Percentiles rank a stretch among this genome's conserved stretches.
Evolutionary conservation across 2,329 filamentous ascomycete species (phyloP).

Genomic region (Mycogone perniciosa): DNA sequence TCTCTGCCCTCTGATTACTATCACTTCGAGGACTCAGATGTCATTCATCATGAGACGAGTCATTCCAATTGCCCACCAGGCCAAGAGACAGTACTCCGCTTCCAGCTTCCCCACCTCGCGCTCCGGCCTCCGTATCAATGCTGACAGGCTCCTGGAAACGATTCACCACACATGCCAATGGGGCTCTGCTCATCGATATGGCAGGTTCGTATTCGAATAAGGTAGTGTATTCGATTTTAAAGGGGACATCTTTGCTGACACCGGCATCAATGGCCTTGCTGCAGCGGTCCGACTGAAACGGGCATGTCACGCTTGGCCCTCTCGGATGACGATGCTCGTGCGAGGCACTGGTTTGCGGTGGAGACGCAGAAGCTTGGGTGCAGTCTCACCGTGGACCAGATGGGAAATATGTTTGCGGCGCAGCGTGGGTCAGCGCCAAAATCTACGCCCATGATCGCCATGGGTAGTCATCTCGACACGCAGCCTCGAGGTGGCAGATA

Average conservation of each 20-base stretch:
- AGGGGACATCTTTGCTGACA: background rate
- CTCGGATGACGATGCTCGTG: constrained; percentile 67
- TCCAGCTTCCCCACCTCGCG: background rate
- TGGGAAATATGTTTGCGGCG: constrained; percentile 76
- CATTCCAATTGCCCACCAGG: background rate
- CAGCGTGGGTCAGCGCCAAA: constrained; percentile 53
- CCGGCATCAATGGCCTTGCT: background rate
- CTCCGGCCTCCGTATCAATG: constrained; percentile 22
- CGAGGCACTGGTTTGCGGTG: constrained; percentile 70
- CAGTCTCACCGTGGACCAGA: constrained; percentile 61
- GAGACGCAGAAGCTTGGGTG: constrained; percentile 61
- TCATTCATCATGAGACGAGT: background rate
- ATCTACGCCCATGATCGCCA: constrained; percentile 56
- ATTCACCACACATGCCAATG: constrained; percentile 30
- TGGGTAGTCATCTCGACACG: constrained; percentile 64
- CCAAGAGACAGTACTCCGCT: constrained; percentile 6
- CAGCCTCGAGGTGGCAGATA: constrained; percentile 61
- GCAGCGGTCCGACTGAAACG: constrained; percentile 44
- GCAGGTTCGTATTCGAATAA: constrained; percentile 19
- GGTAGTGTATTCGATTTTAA: background rate
- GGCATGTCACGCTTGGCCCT: constrained; percentile 74
- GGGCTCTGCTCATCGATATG: constrained; percentile 24
- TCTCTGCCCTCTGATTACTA: too few species aligned
- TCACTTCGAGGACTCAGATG: background rate
- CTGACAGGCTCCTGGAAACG: constrained; percentile 23